Conservation (phyloP, 2,329 filamentous ascomycete species). For the Xylariaceae sp. region DNA sequence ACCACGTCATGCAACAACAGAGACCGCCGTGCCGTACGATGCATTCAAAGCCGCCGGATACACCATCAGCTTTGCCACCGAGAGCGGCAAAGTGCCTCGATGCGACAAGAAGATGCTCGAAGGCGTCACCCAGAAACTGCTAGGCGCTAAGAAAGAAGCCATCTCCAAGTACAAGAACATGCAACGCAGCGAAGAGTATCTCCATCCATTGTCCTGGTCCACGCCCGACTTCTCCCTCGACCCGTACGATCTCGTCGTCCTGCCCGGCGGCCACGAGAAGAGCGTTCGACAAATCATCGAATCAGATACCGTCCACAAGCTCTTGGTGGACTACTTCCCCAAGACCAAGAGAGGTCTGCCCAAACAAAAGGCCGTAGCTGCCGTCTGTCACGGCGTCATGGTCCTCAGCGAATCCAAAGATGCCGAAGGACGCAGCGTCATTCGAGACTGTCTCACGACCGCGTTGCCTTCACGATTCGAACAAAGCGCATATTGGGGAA, state of each 20-base stretch:
- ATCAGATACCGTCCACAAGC: conserved; percentile 41
- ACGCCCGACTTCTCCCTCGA: conserved; percentile 42
- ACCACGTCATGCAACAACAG: conserved; percentile 27
- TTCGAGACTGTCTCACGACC: conserved; percentile 47
- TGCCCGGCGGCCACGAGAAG: conserved; percentile 55
- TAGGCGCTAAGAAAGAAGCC: conserved; percentile 45
- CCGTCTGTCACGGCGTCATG: conserved; percentile 54
- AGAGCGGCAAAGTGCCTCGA: conserved; percentile 43
- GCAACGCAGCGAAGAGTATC: conserved; percentile 40
- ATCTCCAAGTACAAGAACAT: conserved; percentile 44
- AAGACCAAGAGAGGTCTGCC: conserved; percentile 39
- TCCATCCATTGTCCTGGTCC: conserved; percentile 45
- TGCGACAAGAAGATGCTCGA: conserved; percentile 51
- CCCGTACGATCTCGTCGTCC: conserved; percentile 46
- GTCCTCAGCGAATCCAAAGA: conserved; percentile 43
- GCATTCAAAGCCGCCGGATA: conserved; percentile 48
- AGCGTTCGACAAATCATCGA: conserved; percentile 50
- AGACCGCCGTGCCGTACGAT: conserved; percentile 49
- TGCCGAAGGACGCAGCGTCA: conserved; percentile 42
- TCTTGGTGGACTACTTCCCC: conserved; percentile 47
- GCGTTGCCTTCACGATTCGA: conserved; percentile 49
- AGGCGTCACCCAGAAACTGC: conserved; percentile 47
- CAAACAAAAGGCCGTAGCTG: conserved; percentile 42
- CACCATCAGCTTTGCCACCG: conserved; percentile 48
- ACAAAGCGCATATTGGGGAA: conserved; percentile 47